phyloP scores from a whole-genome alignment of 352 stramenopile genomes.

The Globisporangium nagaii region DNA sequence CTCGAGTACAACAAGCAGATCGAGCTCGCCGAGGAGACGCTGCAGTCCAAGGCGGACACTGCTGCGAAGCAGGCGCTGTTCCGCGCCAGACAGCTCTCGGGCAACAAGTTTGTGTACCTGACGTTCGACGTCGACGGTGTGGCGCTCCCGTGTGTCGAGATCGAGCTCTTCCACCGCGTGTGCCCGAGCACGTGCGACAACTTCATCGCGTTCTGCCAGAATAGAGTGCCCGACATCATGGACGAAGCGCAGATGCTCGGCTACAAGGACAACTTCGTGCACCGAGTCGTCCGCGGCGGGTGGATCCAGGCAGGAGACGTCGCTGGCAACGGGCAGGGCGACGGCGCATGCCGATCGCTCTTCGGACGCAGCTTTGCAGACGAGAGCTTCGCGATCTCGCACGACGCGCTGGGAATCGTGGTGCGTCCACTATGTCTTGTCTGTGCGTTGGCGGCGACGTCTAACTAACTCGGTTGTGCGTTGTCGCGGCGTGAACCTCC shows the following conservation, averaged over 20 bases:
- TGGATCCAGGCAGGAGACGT: constrained; percentile 80
- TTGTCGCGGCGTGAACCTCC: neutral
- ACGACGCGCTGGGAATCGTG: constrained; percentile 57
- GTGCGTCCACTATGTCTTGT: constrained; percentile 20
- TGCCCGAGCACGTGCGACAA: constrained; percentile 73
- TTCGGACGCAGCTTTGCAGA: constrained; percentile 62
- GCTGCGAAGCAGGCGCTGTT: constrained; percentile 36
- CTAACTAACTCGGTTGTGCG: constrained; percentile 1
- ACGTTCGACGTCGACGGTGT: constrained; percentile 58
- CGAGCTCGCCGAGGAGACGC: constrained; percentile 34
- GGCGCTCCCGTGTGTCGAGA: constrained; percentile 52
- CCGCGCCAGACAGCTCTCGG: constrained; percentile 36
- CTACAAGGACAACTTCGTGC: constrained; percentile 52
- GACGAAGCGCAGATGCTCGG: constrained; percentile 33
- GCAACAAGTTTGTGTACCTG: constrained; percentile 52
- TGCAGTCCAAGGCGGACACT: constrained; percentile 43
- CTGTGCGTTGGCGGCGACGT: neutral
- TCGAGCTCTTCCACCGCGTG: constrained; percentile 58
- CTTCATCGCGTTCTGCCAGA: constrained; percentile 65
- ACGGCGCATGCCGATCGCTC: constrained; percentile 46
- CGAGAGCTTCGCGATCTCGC: constrained; percentile 66
- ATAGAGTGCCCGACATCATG: constrained; percentile 34
- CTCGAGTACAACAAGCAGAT: constrained; percentile 21
- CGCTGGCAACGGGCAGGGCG: constrained; percentile 28
- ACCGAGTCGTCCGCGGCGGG: constrained; percentile 54